Conservation (phyloP, 1,284 basidiomycete species). For the Coniophora puteana region DNA sequence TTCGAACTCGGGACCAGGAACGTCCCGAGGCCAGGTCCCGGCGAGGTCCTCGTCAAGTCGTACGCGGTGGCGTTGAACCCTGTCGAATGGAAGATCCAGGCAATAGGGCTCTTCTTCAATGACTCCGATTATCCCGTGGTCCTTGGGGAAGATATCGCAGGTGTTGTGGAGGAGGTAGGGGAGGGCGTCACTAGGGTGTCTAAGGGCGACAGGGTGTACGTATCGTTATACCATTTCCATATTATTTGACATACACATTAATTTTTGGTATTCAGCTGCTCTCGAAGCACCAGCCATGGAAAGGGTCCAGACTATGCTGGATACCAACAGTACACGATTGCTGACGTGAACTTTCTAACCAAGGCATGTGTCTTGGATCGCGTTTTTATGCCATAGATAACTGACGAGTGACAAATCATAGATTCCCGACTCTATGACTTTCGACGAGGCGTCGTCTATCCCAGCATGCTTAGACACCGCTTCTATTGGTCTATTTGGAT, state of each 20-base stretch:
- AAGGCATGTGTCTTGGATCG: slow-evolving; percentile 35
- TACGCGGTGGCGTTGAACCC: slow-evolving; percentile 41
- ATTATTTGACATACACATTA: too few relatives aligned
- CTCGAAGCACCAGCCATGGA: too few relatives aligned
- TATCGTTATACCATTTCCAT: too few relatives aligned
- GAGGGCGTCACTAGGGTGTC: slow-evolving; percentile 34
- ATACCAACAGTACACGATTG: slow-evolving; percentile 49
- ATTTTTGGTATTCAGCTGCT: too few relatives aligned
- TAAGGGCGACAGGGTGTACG: slow-evolving; percentile 43
- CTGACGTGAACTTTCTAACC: slow-evolving; percentile 34
- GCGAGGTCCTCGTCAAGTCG: slow-evolving; percentile 43
- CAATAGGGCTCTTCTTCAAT: slow-evolving; percentile 28
- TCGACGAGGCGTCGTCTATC: slow-evolving; percentile 27
- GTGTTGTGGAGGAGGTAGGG: slow-evolving; percentile 38
- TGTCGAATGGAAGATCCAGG: slow-evolving; percentile 39
- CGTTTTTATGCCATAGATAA: background rate
- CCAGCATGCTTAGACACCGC: slow-evolving; percentile 28
- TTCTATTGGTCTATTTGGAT: slow-evolving; percentile 27
- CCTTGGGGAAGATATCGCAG: slow-evolving; percentile 39
- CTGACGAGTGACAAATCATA: slow-evolving; percentile 12
- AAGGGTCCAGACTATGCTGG: slow-evolving; percentile 14
- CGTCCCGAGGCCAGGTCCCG: slow-evolving; percentile 31
- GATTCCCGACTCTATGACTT: slow-evolving; percentile 30
- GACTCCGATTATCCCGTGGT: slow-evolving; percentile 33
- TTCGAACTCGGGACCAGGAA: too few relatives aligned